These are phyloP conservation scores for Geosmithia flava DNA, from an alignment of 2,329 filamentous ascomycete genomes.

Conservation along the genomic window DNA sequence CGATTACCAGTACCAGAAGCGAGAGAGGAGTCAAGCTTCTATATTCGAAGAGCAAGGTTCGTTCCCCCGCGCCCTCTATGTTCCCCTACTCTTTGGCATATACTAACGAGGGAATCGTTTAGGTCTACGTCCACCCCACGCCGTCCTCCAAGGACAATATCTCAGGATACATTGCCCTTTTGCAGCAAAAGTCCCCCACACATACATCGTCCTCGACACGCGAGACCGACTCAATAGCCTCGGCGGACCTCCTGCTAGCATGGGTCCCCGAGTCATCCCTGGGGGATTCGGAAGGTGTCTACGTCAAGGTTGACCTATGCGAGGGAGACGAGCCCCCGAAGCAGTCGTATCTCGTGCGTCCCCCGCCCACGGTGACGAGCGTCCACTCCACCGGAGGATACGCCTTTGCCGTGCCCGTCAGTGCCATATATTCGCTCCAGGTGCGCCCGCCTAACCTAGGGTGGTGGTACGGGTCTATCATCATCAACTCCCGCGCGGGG, in stretches of 20 bases:
- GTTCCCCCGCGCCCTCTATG: constrained; percentile 8
- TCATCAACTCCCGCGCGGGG: constrained; percentile 83
- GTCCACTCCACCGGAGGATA: constrained; percentile 63
- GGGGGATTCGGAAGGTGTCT: constrained; percentile 75
- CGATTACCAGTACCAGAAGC: constrained; percentile 67
- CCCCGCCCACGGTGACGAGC: constrained; percentile 73
- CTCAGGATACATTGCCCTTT: constrained; percentile 78
- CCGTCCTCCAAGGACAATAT: constrained; percentile 94
- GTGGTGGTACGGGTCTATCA: constrained; percentile 96
- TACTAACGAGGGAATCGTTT: constrained; percentile 3
- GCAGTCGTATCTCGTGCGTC: constrained; percentile 83
- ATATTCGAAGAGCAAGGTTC: constrained; percentile 90
- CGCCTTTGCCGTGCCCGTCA: constrained; percentile 83
- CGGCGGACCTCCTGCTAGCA: constrained; percentile 71
- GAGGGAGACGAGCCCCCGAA: constrained; percentile 70
- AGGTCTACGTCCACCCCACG: constrained; percentile 94
- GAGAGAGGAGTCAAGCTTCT: constrained; percentile 84
- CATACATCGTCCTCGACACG: constrained; percentile 11
- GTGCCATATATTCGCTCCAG: constrained; percentile 79
- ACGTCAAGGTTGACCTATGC: constrained; percentile 88
- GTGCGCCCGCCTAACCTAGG: constrained; percentile 86
- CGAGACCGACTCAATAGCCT: constrained; percentile 30
- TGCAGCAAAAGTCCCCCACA: constrained; percentile 67
- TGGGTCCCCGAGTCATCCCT: constrained; percentile 89
- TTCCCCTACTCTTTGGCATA: constrained; percentile 2